Base-by-base conservation (phyloP, 106 monocot species). In the Phalaenopsis aphrodite region DNA sequence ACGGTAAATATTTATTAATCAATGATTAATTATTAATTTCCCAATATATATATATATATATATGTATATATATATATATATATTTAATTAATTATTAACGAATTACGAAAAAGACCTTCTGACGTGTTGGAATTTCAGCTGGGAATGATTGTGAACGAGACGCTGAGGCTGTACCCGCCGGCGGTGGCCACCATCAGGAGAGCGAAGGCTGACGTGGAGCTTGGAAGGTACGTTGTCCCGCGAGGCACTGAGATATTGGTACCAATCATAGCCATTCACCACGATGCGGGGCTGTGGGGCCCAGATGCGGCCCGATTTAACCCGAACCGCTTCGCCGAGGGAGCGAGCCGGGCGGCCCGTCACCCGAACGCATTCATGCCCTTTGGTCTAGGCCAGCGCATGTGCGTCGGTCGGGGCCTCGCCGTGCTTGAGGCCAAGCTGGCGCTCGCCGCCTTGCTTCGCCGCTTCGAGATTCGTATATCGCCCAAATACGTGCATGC, bases 81-180 rank as follows among this genome's bases (percentile, higher is more conserved):
- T n/a, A n/a, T n/a, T n/a, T n/a, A 30, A 30, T 30, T 17, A 61
- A 58, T 41, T 15, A 15, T n/a, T 17, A 16, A 30, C 11, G 4
- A 18, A 8, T 43, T 74, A 52, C 52, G 52, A 52, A 52, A 52
- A 12, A 10, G 23, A 19, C 3, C 42, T n/a, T 36, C 2, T 74
- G 45, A 19, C 6, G 43, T 43, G 1, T 39, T 30, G 12, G 14
- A n/a, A 69, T 69, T 42, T 15, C 88, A 94, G 93, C 79, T 94
- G 5, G 91, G 89, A 16, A 91, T 94, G 91, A 91, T 94, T n/a
- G 58, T 94, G 36, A 87, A 91, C 68, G 93, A 94, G 80, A 89
- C 93, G 55, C 69, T 94, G n/a, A 80, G 91, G 41, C 82, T 94
- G 71, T 94, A 94, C 84, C 91, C 94, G 10, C 94, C 94, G 18